Conservation (phyloP, 2,329 filamentous ascomycete genomes). For the Chlorencoelia australis region DNA sequence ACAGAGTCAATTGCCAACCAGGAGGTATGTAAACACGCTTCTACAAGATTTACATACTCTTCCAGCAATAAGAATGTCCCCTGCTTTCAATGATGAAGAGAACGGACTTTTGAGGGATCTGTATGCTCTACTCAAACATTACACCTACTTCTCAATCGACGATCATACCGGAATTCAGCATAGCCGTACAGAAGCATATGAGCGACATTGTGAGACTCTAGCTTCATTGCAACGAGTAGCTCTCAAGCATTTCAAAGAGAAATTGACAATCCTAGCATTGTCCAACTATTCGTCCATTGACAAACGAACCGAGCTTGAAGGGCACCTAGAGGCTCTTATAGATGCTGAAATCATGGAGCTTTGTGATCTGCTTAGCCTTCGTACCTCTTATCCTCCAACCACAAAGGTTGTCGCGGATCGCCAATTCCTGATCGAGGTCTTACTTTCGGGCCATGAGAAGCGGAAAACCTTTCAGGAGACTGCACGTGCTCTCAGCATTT, state of each 20-base stretch:
- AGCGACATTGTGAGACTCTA: slow-evolving; percentile 66
- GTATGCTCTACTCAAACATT: slow-evolving; percentile 71
- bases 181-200: slow-evolving; percentile 62
- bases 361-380: slow-evolving; percentile 61
- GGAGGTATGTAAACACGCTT: slow-evolving; percentile 85
- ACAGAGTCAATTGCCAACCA: slow-evolving; percentile 85
- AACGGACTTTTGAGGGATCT: slow-evolving; percentile 75
- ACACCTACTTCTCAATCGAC: slow-evolving; percentile 79
- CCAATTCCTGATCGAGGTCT: slow-evolving; percentile 56
- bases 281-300: slow-evolving; percentile 89
- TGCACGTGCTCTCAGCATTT: slow-evolving; percentile 56
- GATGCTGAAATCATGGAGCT: slow-evolving; percentile 66
- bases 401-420: slow-evolving; percentile 55
- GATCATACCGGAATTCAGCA: slow-evolving; percentile 78
- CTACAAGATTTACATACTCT: slow-evolving; percentile 78
- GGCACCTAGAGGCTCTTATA: slow-evolving; percentile 60
- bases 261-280: slow-evolving; percentile 80
- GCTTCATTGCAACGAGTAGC: slow-evolving; percentile 71
- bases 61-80: slow-evolving; percentile 67
- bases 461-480: slow-evolving; percentile 74
- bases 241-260: slow-evolving; percentile 76
- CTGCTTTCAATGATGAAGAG: slow-evolving; percentile 63
- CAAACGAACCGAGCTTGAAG: slow-evolving; percentile 65
- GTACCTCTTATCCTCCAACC: slow-evolving; percentile 70
- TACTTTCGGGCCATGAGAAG: slow-evolving; percentile 67